A percentile compares a stretch with the other conserved stretches of the same genome.
Evolutionary conservation across 768 basidiomycete genomes (phyloP).

Genomic region (Calocybe indica): DNA sequence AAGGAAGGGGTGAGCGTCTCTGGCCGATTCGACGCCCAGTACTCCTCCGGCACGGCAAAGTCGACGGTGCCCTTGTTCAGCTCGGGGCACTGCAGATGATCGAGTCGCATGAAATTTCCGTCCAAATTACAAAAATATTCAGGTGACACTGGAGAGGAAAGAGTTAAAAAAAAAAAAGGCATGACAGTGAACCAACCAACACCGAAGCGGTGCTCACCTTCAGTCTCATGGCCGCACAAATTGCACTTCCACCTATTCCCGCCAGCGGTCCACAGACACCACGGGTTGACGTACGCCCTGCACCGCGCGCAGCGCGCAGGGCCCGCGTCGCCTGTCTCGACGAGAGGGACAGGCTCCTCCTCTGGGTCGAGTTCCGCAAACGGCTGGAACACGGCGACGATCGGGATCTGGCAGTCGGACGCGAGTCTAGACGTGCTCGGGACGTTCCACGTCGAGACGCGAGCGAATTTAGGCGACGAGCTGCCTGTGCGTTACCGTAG

Average conservation of each 20-base stretch:
- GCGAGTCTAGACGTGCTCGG: constrained; percentile 78
- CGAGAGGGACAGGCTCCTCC: constrained; percentile 76
- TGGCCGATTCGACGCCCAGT: constrained; percentile 77
- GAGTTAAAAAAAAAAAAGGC: background rate
- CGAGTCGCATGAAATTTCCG: constrained; percentile 67
- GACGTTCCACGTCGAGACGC: constrained; percentile 85
- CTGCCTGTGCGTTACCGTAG: constrained; percentile 48
- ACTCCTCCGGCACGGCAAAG: constrained; percentile 75
- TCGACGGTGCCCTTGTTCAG: constrained; percentile 89
- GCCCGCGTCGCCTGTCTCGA: constrained; percentile 64
- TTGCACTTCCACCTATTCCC: constrained; percentile 92
- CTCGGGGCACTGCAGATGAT: constrained; percentile 80
- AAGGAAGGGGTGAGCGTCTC: constrained; percentile 47
- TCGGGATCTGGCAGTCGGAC: constrained; percentile 75
- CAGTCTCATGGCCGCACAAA: constrained; percentile 77
- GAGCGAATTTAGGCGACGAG: constrained; percentile 85
- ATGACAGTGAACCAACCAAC: background rate
- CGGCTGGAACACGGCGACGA: constrained; percentile 84
- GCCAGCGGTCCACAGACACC: constrained; percentile 80
- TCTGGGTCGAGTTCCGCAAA: constrained; percentile 76
- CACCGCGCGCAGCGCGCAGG: constrained; percentile 84
- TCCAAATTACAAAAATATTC: constrained; percentile 87
- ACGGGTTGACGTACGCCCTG: constrained; percentile 89
- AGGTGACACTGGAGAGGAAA: constrained; percentile 47
- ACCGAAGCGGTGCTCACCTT: constrained; percentile 48